These are phyloP conservation scores for Sherardia arvensis DNA, from an alignment of 257 asterid genomes.

Conservation along the genomic window DNA sequence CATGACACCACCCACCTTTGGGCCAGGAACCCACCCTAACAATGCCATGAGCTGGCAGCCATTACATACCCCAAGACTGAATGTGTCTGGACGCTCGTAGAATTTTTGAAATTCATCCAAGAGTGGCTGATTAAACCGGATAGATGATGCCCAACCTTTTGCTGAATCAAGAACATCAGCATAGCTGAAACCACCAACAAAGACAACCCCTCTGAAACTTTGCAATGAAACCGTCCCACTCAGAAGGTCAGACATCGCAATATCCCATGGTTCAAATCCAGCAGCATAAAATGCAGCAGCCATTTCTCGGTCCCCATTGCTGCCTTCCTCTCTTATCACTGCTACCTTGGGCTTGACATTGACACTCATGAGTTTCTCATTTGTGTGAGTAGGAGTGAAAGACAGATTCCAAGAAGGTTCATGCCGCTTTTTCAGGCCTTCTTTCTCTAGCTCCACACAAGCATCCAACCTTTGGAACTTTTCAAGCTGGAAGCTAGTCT, in stretches of 20 bases:
- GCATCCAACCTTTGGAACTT: constrained; percentile 69
- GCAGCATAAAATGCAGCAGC: constrained; percentile 83
- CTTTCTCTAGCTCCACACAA: constrained; percentile 71
- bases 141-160: constrained; percentile 93
- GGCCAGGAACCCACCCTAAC: constrained; percentile 92
- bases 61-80: constrained; percentile 90
- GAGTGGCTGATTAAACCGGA: constrained; percentile 64
- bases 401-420: constrained; percentile 72
- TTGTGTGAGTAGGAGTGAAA: constrained; percentile 54
- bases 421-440: constrained; percentile 53
- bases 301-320: constrained; percentile 98
- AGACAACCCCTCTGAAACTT: constrained; percentile 60
- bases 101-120: constrained; percentile 72
- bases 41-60: constrained; percentile 99
- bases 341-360: constrained; percentile 77
- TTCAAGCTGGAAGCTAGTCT: constrained; percentile 75
- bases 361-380: constrained; percentile 39
- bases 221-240: constrained; percentile 38
- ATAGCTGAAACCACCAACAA: constrained; percentile 94
- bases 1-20: constrained; percentile 60
- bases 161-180: constrained; percentile 96
- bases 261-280: constrained; percentile 95
- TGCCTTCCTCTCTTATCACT: constrained; percentile 86
- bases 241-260: constrained; percentile 91
- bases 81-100: constrained; percentile 64